Base-by-base conservation (phyloP, 768 basidiomycete species). In the Chalciporus sphaerocephalus region DNA sequence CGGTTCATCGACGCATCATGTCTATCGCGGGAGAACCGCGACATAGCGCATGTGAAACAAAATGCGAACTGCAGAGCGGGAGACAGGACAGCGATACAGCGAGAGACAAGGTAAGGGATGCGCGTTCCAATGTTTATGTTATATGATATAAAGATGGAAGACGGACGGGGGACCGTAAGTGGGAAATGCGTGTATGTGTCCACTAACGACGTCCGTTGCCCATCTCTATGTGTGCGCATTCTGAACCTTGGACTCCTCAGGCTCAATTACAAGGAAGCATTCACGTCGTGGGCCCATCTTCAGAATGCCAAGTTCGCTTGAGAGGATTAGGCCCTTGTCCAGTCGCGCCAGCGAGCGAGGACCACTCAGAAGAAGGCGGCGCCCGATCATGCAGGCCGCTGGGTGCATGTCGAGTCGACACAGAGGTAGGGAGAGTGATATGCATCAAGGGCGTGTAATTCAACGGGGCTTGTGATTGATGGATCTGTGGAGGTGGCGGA, bases 241-340 rank as follows among this genome's bases (percentile, higher is more conserved):
- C 28, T 36, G 22, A 10, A 24, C 54, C 22, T 5, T 40, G 22
- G 22, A 9, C 16, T 33, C 16, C 7, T 12, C 34, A n/a, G 35
- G 12, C 18, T 9, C 11, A 6, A 17, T 7, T 5, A n/a, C 5
- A 9, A n/a, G 15, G 13, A 32, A 25, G 6, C 12, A 5, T 10
- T 60, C 43, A 60, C 5, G 50, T 50, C n/a, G 40, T 45, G 2
- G 52, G 57, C 1, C 55, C 55, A 11, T 67, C 44, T 21, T 56
- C 52, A 2, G 58, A 65, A 21, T 34, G 27, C 65, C 63, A 58
- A 11, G 62, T 33, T 17, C 63, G 63, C 38, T 64, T 64, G 18
- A 42, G 57, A 6, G 52, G 56, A 30, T 57, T 59, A 0, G 38
- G 32, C 12, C 42, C 42, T 3, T 53, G 61, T 11, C 53, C 53